phyloP scores from a whole-genome alignment of 225 moss, liverwort and hornwort species.

The Marchantia polymorpha region DNA sequence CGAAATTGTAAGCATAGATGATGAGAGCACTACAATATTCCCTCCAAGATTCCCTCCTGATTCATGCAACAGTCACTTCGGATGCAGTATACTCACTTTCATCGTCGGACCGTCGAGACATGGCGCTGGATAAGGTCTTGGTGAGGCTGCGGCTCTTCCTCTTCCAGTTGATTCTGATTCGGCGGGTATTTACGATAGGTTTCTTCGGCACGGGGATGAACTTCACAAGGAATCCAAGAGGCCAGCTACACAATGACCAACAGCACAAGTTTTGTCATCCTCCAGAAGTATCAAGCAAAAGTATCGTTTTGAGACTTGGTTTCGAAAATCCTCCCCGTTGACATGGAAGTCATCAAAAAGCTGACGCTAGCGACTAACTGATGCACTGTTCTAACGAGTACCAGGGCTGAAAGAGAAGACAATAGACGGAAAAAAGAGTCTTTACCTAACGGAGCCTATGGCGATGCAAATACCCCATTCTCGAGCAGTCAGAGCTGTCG shows the following conservation, averaged over 20 bases:
- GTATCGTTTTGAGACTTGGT: constrained; percentile 35
- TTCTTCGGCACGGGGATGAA: constrained; percentile 53
- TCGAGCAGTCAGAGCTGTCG: constrained; percentile 42
- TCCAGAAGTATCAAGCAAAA: constrained; percentile 18
- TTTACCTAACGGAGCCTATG: constrained; percentile 65
- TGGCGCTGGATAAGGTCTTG: constrained; percentile 15
- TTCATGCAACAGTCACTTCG: not conserved
- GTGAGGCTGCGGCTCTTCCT: constrained; percentile 1
- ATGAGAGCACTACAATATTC: not conserved
- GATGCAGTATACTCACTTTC: not conserved
- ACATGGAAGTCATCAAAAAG: too few species aligned
- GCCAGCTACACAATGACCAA: constrained; percentile 51
- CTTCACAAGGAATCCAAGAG: constrained; percentile 60
- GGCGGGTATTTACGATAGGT: constrained; percentile 34
- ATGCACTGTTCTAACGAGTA: too few species aligned
- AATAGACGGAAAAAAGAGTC: too few species aligned
- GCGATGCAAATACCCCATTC: constrained; percentile 73
- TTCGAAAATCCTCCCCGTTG: too few species aligned
- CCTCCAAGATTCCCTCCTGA: not conserved
- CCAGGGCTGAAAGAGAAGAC: not conserved
- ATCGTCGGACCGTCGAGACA: constrained; percentile 5
- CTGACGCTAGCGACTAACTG: too few species aligned
- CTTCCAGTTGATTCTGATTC: constrained; percentile 26
- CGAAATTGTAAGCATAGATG: not conserved
- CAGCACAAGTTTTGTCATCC: not conserved